Base-by-base conservation (phyloP, 2,329 filamentous ascomycete species). In the Paecilomyces sp. region DNA sequence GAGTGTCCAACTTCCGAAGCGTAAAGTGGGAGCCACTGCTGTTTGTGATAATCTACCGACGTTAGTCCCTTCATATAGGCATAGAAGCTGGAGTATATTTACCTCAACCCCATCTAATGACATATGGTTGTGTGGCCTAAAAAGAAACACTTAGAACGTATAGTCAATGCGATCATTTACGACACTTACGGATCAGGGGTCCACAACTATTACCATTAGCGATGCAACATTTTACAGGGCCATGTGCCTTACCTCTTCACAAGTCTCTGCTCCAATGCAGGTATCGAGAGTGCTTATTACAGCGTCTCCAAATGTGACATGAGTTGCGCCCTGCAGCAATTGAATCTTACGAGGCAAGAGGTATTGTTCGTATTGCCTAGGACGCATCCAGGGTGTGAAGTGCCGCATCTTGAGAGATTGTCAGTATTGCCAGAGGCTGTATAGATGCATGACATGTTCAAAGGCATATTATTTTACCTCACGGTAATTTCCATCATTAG, bases 41-140 rank as follows among this genome's bases (percentile, higher is more conserved):
- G 18, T 47, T 47, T 8, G 18, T 57, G 56, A 52, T 52, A 7
- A 57, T 52, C 22, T 54, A 33, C 7, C 24, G 34, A 33, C 7
- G 52, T 55, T 30, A 58, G 50, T 30, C 36, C 18, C 18, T 18
- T 28, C 34, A 34, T 24, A 15, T 13, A 7, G 9, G 1, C 12
- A 56, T 24, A 34, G 25, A 6, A 30, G 28, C 30, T 31, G 24
- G 72, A 92, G 92, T 6, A 84, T 84, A 62, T 89, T 81, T 58
- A 90, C 85, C 67, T 90, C 89, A 8, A 85, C 83, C 1, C 89
- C 90, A 63, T 89, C 83, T 1, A 91, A 76, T 13, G 81, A 81
- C 79, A 85, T 85, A 24, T 78, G 72, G 22, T 80, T 81, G 61
- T 85, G 82, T 1, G 85, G 83, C 28, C 53, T 24, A 47, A 11